phyloP scores from a whole-genome alignment of 306 rosid genomes.

The Vigna unguiculata region DNA sequence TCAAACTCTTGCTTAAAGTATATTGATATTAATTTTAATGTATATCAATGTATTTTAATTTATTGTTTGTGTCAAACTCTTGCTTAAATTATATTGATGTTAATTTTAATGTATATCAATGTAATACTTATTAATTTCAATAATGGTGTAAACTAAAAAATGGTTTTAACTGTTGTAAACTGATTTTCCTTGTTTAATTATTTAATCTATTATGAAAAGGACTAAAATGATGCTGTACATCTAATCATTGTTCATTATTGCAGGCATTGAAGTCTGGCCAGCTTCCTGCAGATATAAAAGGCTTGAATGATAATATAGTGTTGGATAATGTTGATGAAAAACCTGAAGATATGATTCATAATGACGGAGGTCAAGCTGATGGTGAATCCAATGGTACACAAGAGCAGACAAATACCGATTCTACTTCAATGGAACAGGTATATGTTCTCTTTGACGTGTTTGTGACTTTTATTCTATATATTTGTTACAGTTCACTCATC shows the following conservation, averaged over 20 bases:
- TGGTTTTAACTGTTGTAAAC: slow-evolving; percentile 6
- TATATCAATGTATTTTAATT: background rate
- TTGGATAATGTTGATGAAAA: slow-evolving; percentile 51
- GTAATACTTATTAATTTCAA: background rate
- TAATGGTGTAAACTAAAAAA: background rate
- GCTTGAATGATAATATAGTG: slow-evolving; percentile 54
- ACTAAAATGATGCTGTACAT: slow-evolving; percentile 11
- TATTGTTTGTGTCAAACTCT: too few relatives aligned
- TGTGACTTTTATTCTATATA: slow-evolving; percentile 17
- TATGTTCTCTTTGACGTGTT: background rate
- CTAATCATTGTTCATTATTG: slow-evolving; percentile 33
- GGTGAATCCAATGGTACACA: slow-evolving; percentile 56
- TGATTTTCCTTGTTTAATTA: background rate
- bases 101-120: background rate
- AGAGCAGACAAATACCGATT: slow-evolving; percentile 57
- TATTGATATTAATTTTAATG: background rate
- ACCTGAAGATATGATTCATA: slow-evolving; percentile 42
- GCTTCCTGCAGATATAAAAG: slow-evolving; percentile 78
- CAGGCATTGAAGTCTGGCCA: slow-evolving; percentile 94
- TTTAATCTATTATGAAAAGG: slow-evolving; percentile 1
- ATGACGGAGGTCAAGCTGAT: slow-evolving; percentile 44
- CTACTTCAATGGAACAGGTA: slow-evolving; percentile 84
- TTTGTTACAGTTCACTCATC: background rate
- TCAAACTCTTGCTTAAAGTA: slow-evolving; percentile 20
- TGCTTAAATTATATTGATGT: too few relatives aligned